Base-by-base conservation (phyloP, 257 asterid genomes). In the Nicotiana noctiflora region DNA sequence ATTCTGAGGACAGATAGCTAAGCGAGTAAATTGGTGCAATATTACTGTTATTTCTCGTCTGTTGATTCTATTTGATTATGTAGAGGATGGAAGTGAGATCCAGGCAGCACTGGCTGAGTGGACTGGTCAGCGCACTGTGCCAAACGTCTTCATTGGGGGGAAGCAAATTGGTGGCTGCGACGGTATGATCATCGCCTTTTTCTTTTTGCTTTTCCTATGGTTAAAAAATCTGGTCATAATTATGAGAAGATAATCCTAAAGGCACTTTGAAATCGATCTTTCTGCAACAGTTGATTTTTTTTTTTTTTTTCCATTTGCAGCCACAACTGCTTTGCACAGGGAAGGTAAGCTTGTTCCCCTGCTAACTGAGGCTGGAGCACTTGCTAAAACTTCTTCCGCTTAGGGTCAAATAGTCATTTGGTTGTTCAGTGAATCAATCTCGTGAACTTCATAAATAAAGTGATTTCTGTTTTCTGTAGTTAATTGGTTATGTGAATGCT, bases 101-200 rank as follows among this genome's bases (percentile, higher is more conserved):
- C 99, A 95, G 83, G 78, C 93, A 49, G 98, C 97, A 79, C 87
- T 93, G 82, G 85, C 82, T 29, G 85, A 91, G 83, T 89, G 86
- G 92, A 88, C 93, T 53, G 96, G 94, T 74, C 99, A 93, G 86
- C 87, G 91, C 79, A 91, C 97, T 12, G 97, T 93, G 87, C 98
- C 99, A 0, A 93, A 89, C 37, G 98, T 95, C 81, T 95, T 95
- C 80, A 89, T 95, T 4, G 92, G 93, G 34, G 98, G 97, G 75
- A 90, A 90, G 83, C 99, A 91, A 87, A 91, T 95, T 76, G 99
- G 99, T 79, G 98, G 99, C 32, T 95, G 98, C 68, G 98, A 95
- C 80, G 88, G 96, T 93, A 85, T 74, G 14, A 9, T 6, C 57
- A 64, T 72, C 31, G 55, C 51, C 18, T 46, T 57, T 76, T 65